These are phyloP conservation scores for Pichia sorboxylosa DNA, from an alignment of 1,139 yeast genomes.

Conservation along the genomic window DNA sequence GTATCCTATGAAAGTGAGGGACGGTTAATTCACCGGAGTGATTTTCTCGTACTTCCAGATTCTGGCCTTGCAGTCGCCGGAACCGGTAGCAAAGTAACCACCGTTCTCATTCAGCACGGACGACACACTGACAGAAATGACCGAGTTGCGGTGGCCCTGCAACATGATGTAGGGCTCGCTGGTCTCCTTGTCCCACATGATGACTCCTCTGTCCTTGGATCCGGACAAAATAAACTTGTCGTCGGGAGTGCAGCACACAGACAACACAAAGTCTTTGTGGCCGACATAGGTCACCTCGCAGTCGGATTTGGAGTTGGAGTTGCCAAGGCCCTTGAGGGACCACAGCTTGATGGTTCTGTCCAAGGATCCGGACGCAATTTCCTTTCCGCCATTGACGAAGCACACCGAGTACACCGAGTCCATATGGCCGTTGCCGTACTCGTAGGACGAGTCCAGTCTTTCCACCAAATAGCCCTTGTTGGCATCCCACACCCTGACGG, in stretches of 20 bases:
- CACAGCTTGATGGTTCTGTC: conserved; percentile 95
- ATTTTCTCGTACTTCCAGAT: conserved; percentile 69
- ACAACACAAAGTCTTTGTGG: conserved; percentile 89
- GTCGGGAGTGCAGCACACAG: conserved; percentile 91
- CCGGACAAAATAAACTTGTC: conserved; percentile 88
- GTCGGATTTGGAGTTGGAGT: conserved; percentile 37
- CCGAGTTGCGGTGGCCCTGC: conserved; percentile 95
- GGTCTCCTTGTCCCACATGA: conserved; percentile 88
- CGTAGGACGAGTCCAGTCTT: conserved; percentile 82
- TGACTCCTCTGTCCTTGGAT: conserved; percentile 93
- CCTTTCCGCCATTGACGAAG: conserved; percentile 83
- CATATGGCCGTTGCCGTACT: conserved; percentile 85
- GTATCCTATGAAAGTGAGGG: too few species aligned
- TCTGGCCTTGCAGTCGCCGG: conserved; percentile 96
- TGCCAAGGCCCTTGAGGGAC: conserved; percentile 58
- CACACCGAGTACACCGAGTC: conserved; percentile 95
- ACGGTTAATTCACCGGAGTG: too few species aligned
- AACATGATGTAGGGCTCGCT: conserved; percentile 93
- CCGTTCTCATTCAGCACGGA: conserved; percentile 46
- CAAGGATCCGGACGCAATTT: conserved; percentile 87
- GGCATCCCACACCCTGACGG: conserved; percentile 96
- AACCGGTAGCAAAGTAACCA: conserved; percentile 88
- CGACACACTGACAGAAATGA: conserved; percentile 79
- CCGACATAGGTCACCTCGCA: conserved; percentile 94
- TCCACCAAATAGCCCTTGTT: conserved; percentile 88